phyloP scores from a whole-genome alignment of 2,329 filamentous ascomycete genomes.

The Penicillium olsonii region DNA sequence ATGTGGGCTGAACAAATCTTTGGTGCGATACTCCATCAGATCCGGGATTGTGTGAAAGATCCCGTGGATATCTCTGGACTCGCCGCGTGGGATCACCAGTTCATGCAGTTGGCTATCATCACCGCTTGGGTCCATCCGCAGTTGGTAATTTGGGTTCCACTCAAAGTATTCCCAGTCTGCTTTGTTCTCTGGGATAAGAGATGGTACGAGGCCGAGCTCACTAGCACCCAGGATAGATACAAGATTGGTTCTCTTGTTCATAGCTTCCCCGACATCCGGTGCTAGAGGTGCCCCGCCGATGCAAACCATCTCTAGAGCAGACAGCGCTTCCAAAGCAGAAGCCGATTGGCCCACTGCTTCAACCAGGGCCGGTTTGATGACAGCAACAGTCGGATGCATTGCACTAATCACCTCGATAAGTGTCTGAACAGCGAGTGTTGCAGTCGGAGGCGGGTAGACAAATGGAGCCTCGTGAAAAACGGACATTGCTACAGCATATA shows the following conservation, averaged over 20 bases:
- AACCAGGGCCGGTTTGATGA: not conserved
- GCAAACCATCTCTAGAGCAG: not conserved
- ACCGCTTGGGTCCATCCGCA: not conserved
- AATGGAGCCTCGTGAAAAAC: not conserved
- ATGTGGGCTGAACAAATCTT: constrained; percentile 24
- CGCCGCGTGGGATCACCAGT: not conserved
- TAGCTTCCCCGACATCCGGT: not conserved
- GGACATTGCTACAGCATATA: not conserved
- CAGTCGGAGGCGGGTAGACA: not conserved
- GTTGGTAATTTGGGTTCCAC: not conserved
- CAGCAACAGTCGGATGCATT: not conserved
- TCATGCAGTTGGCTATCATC: not conserved
- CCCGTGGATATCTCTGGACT: not conserved
- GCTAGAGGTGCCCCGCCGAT: not conserved
- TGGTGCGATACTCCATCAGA: constrained; percentile 18
- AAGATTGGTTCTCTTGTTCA: not conserved
- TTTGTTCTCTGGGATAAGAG: not conserved
- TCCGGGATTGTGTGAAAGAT: constrained; percentile 21
- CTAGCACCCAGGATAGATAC: not conserved
- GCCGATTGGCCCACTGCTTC: not conserved
- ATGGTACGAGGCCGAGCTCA: not conserved
- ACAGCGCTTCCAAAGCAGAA: not conserved
- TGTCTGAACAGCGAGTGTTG: not conserved
- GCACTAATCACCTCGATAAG: not conserved
- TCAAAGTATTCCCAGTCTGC: not conserved